phyloP scores from a whole-genome alignment of 345 rosid genomes.

The Lepidium didymum region DNA sequence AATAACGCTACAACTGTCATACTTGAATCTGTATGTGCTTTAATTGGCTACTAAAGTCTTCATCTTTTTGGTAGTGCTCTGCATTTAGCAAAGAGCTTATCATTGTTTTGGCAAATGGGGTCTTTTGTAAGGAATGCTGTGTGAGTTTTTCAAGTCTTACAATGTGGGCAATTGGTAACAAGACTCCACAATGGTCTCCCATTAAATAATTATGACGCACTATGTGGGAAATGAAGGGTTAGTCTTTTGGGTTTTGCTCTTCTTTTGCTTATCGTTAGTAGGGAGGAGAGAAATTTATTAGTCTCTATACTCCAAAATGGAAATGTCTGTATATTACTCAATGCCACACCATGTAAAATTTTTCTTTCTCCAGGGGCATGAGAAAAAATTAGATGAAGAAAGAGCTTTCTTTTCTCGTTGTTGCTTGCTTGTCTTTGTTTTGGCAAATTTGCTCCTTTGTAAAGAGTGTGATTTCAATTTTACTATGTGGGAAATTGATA shows the following conservation, averaged over 20 bases:
- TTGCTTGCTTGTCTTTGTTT: background rate
- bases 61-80: background rate
- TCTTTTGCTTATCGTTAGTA: background rate
- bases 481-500: background rate
- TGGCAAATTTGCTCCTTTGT: background rate
- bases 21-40: background rate
- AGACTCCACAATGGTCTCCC: background rate
- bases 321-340: background rate
- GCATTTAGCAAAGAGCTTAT: background rate
- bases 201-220: background rate
- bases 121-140: background rate
- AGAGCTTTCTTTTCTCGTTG: background rate
- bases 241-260: background rate
- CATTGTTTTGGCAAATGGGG: background rate
- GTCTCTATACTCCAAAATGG: background rate
- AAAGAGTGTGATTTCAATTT: background rate
- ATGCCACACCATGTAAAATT: background rate
- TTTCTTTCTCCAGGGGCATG: background rate
- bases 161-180: background rate
- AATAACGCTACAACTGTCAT: background rate
- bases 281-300: background rate
- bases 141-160: background rate
- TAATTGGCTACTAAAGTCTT: background rate
- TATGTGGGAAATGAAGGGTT: background rate
- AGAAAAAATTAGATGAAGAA: background rate